Evolutionary conservation across 208 protist genomes (phyloP), one percentile per base, ranked within the genome.

Genomic region (Crithidia fasciculata): DNA sequence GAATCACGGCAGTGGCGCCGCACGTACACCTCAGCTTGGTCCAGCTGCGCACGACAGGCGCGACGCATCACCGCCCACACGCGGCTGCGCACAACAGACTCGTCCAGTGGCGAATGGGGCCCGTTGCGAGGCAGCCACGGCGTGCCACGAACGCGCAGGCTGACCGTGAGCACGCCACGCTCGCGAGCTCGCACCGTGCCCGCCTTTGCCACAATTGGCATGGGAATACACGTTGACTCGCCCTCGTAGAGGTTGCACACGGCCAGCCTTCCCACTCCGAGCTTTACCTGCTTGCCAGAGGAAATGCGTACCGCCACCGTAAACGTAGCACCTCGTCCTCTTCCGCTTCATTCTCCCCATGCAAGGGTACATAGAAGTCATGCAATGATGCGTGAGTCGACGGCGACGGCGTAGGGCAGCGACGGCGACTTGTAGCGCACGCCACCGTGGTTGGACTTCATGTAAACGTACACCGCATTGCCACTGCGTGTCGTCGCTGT

Each of bases 181-280:
- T 85, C 82, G 3, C 63, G 63, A 12, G 86, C 82, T n/a, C 67
- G 61, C 7, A 16, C 58, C 9, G 58, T 87, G 13, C 83, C 86
- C 50, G 72, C 52, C 40, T 84, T 82, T 13, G 73, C 50, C 37
- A 91, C 72, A 10, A 91, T 61, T 8, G 76, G 59, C 15, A 86
- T 62, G 18, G 65, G 65, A 1, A 81, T 55, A 12, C 57, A 69
- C 10, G 37, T 44, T 2, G 47, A 40, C 10, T 49, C 18, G 4
- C 61, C 67, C 6, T 47, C 39, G 12, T 19, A 70, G 36, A 81
- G 50, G 61, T 82, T 67, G 28, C 65, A 64, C 16, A 85, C 15
- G 12, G 78, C 74, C 1, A 91, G 40, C 9, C 74, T n/a, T 9
- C 72, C 70, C 19, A 77, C 64, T 4, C 86, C 86, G n/a, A 91